These are phyloP conservation scores for Pichia nanzhaoensis DNA, from an alignment of 805 yeast genomes.

Conservation along the genomic window DNA sequence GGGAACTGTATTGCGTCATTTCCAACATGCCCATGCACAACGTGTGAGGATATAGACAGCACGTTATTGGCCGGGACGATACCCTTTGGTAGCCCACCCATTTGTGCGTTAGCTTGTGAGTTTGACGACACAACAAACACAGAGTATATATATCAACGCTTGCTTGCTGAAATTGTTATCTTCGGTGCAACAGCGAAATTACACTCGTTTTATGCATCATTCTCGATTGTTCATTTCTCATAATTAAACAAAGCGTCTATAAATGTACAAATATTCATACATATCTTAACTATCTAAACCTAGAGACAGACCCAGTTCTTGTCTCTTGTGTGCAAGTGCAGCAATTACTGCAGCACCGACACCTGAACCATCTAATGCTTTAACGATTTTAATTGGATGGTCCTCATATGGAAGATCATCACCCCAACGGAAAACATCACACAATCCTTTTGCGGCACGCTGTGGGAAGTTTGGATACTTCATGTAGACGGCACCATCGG, in stretches of 20 bases:
- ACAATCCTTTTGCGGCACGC: constrained; percentile 86
- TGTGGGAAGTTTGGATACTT: constrained; percentile 91
- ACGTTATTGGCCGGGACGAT: constrained; percentile 21
- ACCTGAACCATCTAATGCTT: constrained; percentile 98
- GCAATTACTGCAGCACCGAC: constrained; percentile 99
- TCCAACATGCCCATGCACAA: constrained; percentile 94
- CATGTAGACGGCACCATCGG: constrained; percentile 95
- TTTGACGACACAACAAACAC: too few relatives aligned
- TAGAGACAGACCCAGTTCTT: constrained; percentile 60
- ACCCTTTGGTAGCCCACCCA: neutral
- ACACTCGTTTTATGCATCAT: too few relatives aligned
- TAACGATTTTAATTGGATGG: constrained; percentile 78
- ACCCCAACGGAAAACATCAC: constrained; percentile 87
- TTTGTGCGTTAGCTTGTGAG: neutral
- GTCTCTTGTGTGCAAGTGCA: constrained; percentile 81
- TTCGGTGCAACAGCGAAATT: too few relatives aligned
- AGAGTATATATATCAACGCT: too few relatives aligned
- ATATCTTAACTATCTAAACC: constrained; percentile 33
- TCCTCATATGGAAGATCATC: constrained; percentile 33
- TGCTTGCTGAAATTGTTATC: too few relatives aligned
- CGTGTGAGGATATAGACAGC: constrained; percentile 78
- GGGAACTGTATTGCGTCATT: constrained; percentile 89
- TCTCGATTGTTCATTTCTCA: too few relatives aligned
- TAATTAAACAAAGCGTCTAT: neutral
- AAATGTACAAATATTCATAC: neutral